Evolutionary conservation across 179 eudicot species (phyloP), one percentile per base, ranked within the genome.

Genomic region (Spergularia azorica): DNA sequence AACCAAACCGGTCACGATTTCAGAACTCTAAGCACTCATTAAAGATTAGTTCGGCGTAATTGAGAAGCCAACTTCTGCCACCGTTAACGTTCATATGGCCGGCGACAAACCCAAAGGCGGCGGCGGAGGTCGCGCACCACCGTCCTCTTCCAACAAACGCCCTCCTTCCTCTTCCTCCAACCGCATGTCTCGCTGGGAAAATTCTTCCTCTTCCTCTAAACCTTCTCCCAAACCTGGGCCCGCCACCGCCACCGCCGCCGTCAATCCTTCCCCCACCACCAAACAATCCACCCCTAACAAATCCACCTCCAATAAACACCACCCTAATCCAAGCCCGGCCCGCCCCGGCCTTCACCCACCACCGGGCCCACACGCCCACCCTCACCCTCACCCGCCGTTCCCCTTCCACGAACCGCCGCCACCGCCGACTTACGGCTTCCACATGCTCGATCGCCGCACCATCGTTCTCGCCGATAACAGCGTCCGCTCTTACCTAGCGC

Each of bases 361-460:
- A 77, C 74, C 67, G 75, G 65, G 78, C 80, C 79, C 57, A 43
- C 67, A 50, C 72, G 12, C n/a, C 80, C 80, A 16, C 43, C 58
- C 75, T 72, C 72, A 38, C 50, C 71, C 63, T n/a, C n/a, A n/a
- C n/a, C n/a, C n/a, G 60, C 74, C 79, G 51, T 51, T 77, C 76
- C 69, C 62, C 72, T 10, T 51, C 80, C 52, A 66, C 55, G 51
- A 17, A 63, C 67, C 66, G 74, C 90, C 88, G 0, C 90, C 86
- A 0, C 81, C 87, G 11, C 93, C 92, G 1, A 71, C 88, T 1
- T 93, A 93, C 77, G 97, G 92, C 1, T 89, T 93, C 67, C 96
- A 93, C 85, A 87, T 91, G 94, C 92, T 92, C 38, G 95, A 89
- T 12, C 88, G 97, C 13, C 82, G 93, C 62, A 80, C 87, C 3